Percentiles rank a stretch among this genome's conserved stretches.
phyloP scores from a whole-genome alignment of 108 stramenopile species.

The Pseudonitzschia multiseries region DNA sequence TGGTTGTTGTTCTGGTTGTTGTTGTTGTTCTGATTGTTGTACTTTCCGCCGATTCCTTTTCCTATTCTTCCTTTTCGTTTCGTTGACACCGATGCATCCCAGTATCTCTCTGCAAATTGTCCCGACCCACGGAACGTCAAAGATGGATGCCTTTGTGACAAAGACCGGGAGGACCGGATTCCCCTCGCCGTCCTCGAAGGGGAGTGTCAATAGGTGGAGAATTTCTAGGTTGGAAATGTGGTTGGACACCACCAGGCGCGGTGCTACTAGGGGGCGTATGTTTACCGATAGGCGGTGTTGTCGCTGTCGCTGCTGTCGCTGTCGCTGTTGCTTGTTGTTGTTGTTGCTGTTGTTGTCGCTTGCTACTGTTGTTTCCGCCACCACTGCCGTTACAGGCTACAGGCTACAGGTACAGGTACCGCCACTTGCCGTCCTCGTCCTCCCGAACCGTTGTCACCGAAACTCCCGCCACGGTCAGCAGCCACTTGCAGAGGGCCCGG shows the following conservation, averaged over 20 bases:
- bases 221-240: conserved; percentile 7
- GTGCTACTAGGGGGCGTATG: too few relatives aligned
- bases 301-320: too few relatives aligned
- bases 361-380: too few relatives aligned
- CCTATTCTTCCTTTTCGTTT: neutral
- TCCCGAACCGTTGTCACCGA: neutral
- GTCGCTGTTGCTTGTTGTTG: too few relatives aligned
- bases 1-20: too few relatives aligned
- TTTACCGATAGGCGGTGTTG: too few relatives aligned
- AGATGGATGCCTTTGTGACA: neutral
- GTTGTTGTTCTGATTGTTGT: neutral
- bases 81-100: conserved; percentile 2
- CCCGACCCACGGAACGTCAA: neutral
- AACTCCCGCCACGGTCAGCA: neutral
- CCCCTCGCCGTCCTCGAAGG: neutral
- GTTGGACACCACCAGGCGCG: neutral
- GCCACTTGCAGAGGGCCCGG: neutral
- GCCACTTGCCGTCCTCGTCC: too few relatives aligned
- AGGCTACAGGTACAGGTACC: too few relatives aligned
- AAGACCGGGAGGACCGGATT: neutral
- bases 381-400: too few relatives aligned
- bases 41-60: neutral
- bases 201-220: neutral
- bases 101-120: neutral
- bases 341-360: too few relatives aligned